A percentile compares a stretch with the other conserved stretches of the same genome.
Evolutionary conservation across 768 basidiomycete species (phyloP).

Genomic region (Collybiopsis confluens): DNA sequence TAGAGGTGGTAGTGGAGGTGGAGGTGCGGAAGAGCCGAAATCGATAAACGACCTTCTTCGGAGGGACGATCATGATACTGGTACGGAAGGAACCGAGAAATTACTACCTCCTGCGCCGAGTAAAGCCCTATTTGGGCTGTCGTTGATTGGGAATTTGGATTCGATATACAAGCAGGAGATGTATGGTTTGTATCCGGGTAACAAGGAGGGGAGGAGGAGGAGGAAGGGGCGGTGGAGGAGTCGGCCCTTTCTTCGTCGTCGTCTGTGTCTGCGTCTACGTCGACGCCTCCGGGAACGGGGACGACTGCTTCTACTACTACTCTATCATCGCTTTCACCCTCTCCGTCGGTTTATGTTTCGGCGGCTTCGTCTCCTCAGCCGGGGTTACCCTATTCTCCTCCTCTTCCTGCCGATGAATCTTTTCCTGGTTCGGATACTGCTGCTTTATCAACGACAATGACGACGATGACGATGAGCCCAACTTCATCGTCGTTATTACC

Average conservation of each 20-base stretch:
- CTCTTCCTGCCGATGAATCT: background rate
- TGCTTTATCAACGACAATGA: too few species aligned
- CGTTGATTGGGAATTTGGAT: slow-evolving; percentile 67
- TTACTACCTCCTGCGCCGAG: slow-evolving; percentile 24
- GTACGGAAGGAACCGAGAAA: slow-evolving; percentile 13
- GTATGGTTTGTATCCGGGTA: slow-evolving; percentile 35
- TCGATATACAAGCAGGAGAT: slow-evolving; percentile 51
- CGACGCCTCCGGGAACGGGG: too few species aligned
- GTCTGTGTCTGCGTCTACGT: too few species aligned
- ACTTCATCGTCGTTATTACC: too few species aligned
- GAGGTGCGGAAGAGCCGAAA: too few species aligned
- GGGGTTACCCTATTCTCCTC: background rate
- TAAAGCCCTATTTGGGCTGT: slow-evolving; percentile 49
- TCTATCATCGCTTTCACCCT: too few species aligned
- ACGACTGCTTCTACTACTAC: too few species aligned
- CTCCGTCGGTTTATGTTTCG: too few species aligned
- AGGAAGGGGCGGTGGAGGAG: too few species aligned
- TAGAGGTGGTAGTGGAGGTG: background rate
- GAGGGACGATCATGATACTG: slow-evolving; percentile 12
- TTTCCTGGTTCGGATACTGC: background rate
- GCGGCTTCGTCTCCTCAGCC: too few species aligned
- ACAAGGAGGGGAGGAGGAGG: background rate
- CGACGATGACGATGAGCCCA: too few species aligned
- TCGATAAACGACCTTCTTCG: slow-evolving; percentile 9
- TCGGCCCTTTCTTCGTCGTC: too few species aligned